phyloP scores from a whole-genome alignment of 1,284 basidiomycete genomes.

The Veloporphyrellus conicus region DNA sequence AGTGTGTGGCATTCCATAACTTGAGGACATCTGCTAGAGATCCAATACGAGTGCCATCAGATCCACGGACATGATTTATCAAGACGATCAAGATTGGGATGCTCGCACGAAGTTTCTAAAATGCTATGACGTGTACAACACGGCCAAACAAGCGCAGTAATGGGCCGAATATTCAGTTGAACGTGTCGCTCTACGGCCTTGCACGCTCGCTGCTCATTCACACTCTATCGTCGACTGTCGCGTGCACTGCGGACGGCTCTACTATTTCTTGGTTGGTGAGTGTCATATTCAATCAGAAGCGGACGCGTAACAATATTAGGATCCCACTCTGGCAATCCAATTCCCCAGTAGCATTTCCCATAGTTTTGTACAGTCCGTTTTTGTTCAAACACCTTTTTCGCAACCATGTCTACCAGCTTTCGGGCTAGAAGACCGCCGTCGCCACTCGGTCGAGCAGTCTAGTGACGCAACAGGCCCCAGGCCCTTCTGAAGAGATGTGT shows the following conservation, averaged over 20 bases:
- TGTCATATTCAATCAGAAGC: not conserved
- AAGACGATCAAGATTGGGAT: not conserved
- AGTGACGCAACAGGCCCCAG: no score
- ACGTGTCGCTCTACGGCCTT: no score
- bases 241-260: not conserved
- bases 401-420: constrained; percentile 48
- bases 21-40: not conserved
- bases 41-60: not conserved
- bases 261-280: not conserved
- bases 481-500: no score
- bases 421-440: constrained; percentile 63
- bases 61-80: not conserved
- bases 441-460: no score
- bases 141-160: constrained; percentile 18
- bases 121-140: constrained; percentile 7
- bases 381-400: constrained; percentile 10
- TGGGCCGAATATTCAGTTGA: no score
- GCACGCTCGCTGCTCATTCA: not conserved
- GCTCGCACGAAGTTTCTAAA: no score
- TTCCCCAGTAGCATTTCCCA: not conserved
- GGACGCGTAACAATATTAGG: not conserved
- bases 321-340: no score
- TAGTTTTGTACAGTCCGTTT: constrained; percentile 22
- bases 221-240: constrained; percentile 6
- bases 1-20: not conserved